Percentiles rank a stretch among this genome's conserved stretches.
Evolutionary conservation across 768 basidiomycete species (phyloP).

Genomic region (Leccinum pellstonianum): DNA sequence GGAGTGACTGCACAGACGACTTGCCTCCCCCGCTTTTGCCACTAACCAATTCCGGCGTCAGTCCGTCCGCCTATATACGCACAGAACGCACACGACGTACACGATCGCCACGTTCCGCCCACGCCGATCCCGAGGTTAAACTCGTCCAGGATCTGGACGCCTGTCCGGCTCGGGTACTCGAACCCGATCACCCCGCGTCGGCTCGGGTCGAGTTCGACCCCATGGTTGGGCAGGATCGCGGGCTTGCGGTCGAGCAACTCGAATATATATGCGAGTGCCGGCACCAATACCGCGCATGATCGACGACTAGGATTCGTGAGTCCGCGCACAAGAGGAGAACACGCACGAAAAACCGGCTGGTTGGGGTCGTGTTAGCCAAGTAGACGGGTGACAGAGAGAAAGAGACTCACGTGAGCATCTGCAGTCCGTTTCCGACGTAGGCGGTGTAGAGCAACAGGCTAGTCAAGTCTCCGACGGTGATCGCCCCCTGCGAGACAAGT

Average conservation of each 20-base stretch:
- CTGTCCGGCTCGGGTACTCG: slow-evolving; percentile 71
- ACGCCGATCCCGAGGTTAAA: slow-evolving; percentile 78
- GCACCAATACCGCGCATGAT: slow-evolving; percentile 98
- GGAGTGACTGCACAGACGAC: slow-evolving; percentile 84
- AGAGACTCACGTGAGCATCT: slow-evolving; percentile 68
- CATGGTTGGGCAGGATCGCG: slow-evolving; percentile 63
- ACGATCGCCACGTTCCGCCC: slow-evolving; percentile 89
- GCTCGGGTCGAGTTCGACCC: slow-evolving; percentile 49
- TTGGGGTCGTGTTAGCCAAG: slow-evolving; percentile 1
- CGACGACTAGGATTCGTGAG: slow-evolving; percentile 55
- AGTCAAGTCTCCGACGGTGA: slow-evolving; percentile 90
- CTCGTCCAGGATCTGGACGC: slow-evolving; percentile 76
- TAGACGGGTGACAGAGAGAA: background rate
- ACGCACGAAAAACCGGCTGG: slow-evolving; percentile 41
- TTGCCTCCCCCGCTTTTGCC: slow-evolving; percentile 95
- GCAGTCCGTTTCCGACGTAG: slow-evolving; percentile 79
- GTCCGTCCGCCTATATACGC: background rate
- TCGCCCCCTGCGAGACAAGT: slow-evolving; percentile 82
- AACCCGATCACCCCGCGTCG: too few relatives aligned
- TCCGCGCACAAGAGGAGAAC: background rate
- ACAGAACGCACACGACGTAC: slow-evolving; percentile 46
- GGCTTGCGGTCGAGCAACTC: slow-evolving; percentile 84
- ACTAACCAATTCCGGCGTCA: slow-evolving; percentile 36
- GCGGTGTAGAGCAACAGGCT: slow-evolving; percentile 89
- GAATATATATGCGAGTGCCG: slow-evolving; percentile 93